A percentile compares a stretch with the other conserved stretches of the same genome.
Conservation (phyloP, 106 monocot genomes). For the Triglochin maritima region DNA sequence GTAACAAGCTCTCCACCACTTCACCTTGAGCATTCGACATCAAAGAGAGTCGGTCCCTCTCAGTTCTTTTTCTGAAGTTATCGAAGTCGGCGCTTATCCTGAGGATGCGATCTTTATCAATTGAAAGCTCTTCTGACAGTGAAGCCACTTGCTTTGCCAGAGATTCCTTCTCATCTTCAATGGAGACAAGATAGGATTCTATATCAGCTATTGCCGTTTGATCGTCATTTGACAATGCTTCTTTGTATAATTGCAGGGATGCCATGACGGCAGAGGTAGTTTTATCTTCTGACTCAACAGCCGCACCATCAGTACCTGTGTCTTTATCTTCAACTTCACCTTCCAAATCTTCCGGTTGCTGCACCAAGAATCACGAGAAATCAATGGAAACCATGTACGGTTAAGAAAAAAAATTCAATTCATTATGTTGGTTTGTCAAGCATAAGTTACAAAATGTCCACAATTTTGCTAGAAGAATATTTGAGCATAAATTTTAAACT, state of each 20-base stretch:
- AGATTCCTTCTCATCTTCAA: constrained; percentile 67
- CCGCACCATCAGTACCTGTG: constrained; percentile 17
- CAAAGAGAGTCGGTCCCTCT: constrained; percentile 54
- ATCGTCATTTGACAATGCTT: constrained; percentile 57
- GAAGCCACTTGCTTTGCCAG: constrained; percentile 32
- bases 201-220: constrained; percentile 52
- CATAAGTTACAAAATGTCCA: background rate
- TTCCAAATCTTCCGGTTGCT: constrained; percentile 42
- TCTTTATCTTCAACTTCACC: constrained; percentile 23
- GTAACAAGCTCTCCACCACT: constrained; percentile 66
- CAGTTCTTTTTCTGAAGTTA: constrained; percentile 75
- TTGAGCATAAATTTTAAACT: background rate
- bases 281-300: constrained; percentile 25
- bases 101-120: constrained; percentile 50
- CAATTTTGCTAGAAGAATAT: background rate
- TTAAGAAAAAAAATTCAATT: background rate
- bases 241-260: constrained; percentile 48
- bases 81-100: constrained; percentile 90
- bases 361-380: background rate
- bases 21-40: constrained; percentile 76
- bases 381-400: background rate
- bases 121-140: constrained; percentile 35
- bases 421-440: background rate
- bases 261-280: constrained; percentile 25
- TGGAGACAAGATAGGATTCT: constrained; percentile 58